Evolutionary conservation across 495 filamentous ascomycete species (phyloP).

Genomic region (Sabuloglossum arenarium): DNA sequence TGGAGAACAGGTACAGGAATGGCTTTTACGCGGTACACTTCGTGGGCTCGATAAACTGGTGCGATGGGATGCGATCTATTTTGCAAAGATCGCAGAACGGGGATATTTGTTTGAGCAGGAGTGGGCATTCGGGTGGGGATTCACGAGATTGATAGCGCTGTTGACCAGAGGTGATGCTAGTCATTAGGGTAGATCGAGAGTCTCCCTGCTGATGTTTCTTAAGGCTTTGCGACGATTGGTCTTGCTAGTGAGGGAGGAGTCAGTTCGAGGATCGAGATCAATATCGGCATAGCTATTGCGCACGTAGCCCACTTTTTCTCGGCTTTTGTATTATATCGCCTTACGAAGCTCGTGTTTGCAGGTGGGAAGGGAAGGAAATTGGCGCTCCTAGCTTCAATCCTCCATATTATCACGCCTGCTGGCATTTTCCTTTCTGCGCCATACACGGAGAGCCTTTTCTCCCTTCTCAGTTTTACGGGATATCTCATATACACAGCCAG

Average conservation of each 20-base stretch:
- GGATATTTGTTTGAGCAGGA: constrained; percentile 86
- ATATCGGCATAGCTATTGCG: constrained; percentile 32
- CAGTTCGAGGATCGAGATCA: background rate
- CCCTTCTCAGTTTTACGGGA: constrained; percentile 56
- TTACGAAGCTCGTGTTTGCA: constrained; percentile 25
- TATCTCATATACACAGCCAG: constrained; percentile 46
- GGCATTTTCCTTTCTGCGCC: constrained; percentile 82
- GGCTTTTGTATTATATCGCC: constrained; percentile 44
- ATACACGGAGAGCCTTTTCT: constrained; percentile 61
- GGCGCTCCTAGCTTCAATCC: constrained; percentile 41
- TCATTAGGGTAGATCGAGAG: background rate
- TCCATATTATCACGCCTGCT: constrained; percentile 73
- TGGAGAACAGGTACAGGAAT: background rate
- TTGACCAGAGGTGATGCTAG: constrained; percentile 28
- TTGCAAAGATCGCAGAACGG: constrained; percentile 38
- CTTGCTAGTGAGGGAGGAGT: background rate
- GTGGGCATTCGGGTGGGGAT: constrained; percentile 75
- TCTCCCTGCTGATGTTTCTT: background rate
- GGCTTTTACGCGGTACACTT: constrained; percentile 14
- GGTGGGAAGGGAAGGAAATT: constrained; percentile 19
- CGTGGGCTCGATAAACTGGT: constrained; percentile 31
- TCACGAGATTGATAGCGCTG: constrained; percentile 28
- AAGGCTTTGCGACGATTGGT: background rate
- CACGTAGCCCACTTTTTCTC: constrained; percentile 56
- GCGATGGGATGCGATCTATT: constrained; percentile 91